Evolutionary conservation across 2,329 filamentous ascomycete genomes (phyloP).

Genomic region (Tolypocladium pustulatum): DNA sequence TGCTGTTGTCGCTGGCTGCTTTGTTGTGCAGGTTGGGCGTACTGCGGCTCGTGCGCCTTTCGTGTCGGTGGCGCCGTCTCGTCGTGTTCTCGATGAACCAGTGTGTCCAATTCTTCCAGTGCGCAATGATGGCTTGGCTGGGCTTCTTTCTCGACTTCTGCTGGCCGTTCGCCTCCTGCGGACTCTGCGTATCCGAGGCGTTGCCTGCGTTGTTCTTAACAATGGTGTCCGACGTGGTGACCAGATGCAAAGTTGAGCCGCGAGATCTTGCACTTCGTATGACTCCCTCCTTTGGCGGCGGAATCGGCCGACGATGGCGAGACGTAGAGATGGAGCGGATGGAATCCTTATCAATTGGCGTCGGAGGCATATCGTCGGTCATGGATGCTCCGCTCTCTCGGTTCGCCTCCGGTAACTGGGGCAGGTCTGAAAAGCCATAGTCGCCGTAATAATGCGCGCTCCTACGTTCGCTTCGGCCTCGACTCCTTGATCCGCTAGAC

Average conservation of each 20-base stretch:
- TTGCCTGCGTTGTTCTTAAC: slow-evolving; percentile 17
- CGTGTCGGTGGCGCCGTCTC: slow-evolving; percentile 36
- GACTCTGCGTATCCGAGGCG: slow-evolving; percentile 10
- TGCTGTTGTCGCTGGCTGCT: slow-evolving; percentile 30
- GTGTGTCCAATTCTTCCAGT: slow-evolving; percentile 55
- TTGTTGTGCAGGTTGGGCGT: slow-evolving; percentile 48
- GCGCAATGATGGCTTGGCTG: slow-evolving; percentile 47
- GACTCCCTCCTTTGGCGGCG: slow-evolving; percentile 75
- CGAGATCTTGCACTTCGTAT: slow-evolving; percentile 60
- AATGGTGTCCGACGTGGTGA: slow-evolving; percentile 51
- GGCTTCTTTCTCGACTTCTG: slow-evolving; percentile 45
- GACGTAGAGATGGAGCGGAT: slow-evolving; percentile 69
- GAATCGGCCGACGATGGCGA: slow-evolving; percentile 61
- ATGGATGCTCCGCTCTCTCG: slow-evolving; percentile 16
- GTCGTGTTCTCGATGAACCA: slow-evolving; percentile 53
- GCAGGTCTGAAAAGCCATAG: slow-evolving; percentile 61
- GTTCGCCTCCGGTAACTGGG: slow-evolving; percentile 58
- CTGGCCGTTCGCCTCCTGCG: slow-evolving; percentile 17
- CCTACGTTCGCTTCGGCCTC: slow-evolving; percentile 69
- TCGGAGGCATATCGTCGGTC: slow-evolving; percentile 43
- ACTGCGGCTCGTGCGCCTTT: slow-evolving; percentile 43
- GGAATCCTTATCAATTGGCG: slow-evolving; percentile 70
- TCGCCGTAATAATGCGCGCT: slow-evolving; percentile 55
- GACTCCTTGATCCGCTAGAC: slow-evolving; percentile 45
- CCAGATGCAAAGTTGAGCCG: slow-evolving; percentile 78